Evolutionary conservation across 139 green algal genomes (phyloP).

Genomic region (Chlamydomonas schloesseri): DNA sequence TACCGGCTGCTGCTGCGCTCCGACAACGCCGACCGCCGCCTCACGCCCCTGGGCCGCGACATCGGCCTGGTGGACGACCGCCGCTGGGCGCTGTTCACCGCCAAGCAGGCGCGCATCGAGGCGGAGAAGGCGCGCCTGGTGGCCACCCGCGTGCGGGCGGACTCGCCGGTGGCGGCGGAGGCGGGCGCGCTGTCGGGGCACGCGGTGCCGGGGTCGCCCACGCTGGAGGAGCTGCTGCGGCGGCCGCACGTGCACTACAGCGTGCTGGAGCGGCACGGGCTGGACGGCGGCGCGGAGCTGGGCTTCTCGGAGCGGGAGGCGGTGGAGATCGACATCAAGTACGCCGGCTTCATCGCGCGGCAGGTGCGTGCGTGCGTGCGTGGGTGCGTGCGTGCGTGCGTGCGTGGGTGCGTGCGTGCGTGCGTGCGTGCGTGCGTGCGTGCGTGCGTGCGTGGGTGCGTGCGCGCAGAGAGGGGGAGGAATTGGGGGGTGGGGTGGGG

Average conservation of each 20-base stretch:
- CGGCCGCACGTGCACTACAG: conserved; percentile 91
- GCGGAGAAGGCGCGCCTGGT: conserved; percentile 81
- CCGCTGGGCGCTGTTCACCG: conserved; percentile 5
- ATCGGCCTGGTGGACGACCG: conserved; percentile 89
- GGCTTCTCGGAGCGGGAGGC: conserved; percentile 79
- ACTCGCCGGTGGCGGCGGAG: conserved; percentile 55
- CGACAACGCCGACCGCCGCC: conserved; percentile 95
- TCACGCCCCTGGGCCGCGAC: conserved; percentile 91
- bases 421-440: no score
- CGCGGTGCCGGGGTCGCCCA: conserved; percentile 55
- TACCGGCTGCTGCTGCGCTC: conserved; percentile 93
- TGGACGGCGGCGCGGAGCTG: conserved; percentile 53
- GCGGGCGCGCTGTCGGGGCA: conserved; percentile 75
- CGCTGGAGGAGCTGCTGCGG: conserved; percentile 89
- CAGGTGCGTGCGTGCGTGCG: conserved; percentile 58
- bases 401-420: no score
- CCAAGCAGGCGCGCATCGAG: conserved; percentile 70
- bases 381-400: no score
- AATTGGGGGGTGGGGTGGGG: no score
- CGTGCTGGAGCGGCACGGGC: conserved; percentile 74
- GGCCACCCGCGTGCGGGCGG: conserved; percentile 60
- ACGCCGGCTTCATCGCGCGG: conserved; percentile 93
- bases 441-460: no score
- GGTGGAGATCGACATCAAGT: conserved; percentile 98
- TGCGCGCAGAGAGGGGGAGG: no score